phyloP scores from a whole-genome alignment of 768 basidiomycete genomes.

The Dendrothele bispora region DNA sequence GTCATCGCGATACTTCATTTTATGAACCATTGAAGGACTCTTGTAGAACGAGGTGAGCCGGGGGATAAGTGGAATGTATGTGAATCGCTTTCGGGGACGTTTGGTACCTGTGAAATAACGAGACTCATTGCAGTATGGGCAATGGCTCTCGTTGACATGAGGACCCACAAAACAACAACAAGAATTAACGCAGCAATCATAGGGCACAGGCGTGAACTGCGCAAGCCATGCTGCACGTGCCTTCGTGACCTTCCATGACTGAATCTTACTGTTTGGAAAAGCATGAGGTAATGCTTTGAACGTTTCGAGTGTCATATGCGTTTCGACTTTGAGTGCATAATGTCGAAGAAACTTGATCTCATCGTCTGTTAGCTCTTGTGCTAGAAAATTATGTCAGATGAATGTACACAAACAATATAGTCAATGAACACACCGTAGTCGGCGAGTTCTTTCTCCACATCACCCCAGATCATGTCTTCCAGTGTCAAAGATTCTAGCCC shows the following conservation, averaged over 20 bases:
- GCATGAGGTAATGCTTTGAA: not conserved
- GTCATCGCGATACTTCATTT: slow-evolving; percentile 19
- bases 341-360: not conserved
- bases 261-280: not conserved
- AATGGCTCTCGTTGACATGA: slow-evolving; percentile 11
- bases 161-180: too few species aligned
- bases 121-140: slow-evolving; percentile 25
- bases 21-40: slow-evolving; percentile 7
- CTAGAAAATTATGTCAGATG: not conserved
- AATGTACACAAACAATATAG: too few species aligned
- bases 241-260: not conserved
- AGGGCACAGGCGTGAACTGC: slow-evolving; percentile 19
- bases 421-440: too few species aligned
- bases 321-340: not conserved
- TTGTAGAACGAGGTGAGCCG: slow-evolving; percentile 21
- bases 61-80: slow-evolving; percentile 30
- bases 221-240: slow-evolving; percentile 19
- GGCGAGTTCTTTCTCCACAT: too few species aligned
- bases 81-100: slow-evolving; percentile 20
- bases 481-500: too few species aligned
- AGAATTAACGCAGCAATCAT: slow-evolving; percentile 30
- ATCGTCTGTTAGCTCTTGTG: not conserved
- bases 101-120: slow-evolving; percentile 13
- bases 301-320: not conserved
- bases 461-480: too few species aligned